Evolutionary conservation across 116 monocot species (phyloP).

Genomic region (Thalassia testudinum): DNA sequence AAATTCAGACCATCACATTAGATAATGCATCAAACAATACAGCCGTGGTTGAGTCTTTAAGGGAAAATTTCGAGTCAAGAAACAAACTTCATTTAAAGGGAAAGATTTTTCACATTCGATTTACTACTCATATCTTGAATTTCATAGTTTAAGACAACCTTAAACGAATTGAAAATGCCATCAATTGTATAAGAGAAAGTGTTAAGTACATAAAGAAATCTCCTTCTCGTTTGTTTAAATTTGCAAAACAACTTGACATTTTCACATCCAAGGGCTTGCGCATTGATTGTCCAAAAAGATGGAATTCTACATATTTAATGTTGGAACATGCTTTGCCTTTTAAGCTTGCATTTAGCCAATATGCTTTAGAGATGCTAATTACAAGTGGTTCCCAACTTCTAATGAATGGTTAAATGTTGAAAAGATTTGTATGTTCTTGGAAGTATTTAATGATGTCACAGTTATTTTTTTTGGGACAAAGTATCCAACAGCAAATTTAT

Average conservation of each 20-base stretch:
- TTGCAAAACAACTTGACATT: neutral
- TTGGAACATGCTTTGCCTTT: neutral
- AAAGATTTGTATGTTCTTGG: no score
- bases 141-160: neutral
- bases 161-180: neutral
- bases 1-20: neutral
- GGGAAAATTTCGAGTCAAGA: neutral
- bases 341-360: no score
- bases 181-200: no score
- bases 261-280: neutral
- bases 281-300: neutral
- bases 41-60: neutral
- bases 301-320: neutral
- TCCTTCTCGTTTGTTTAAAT: constrained; percentile 1
- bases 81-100: constrained; percentile 1
- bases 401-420: no score
- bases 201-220: no score
- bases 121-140: neutral
- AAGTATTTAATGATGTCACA: no score
- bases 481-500: no score
- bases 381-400: no score
- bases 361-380: no score
- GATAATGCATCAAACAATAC: neutral
- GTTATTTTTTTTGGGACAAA: no score
- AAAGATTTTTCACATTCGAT: neutral